Evolutionary conservation across 345 rosid species (phyloP), one percentile per base, ranked within the genome.

Genomic region (Balakata baccata): DNA sequence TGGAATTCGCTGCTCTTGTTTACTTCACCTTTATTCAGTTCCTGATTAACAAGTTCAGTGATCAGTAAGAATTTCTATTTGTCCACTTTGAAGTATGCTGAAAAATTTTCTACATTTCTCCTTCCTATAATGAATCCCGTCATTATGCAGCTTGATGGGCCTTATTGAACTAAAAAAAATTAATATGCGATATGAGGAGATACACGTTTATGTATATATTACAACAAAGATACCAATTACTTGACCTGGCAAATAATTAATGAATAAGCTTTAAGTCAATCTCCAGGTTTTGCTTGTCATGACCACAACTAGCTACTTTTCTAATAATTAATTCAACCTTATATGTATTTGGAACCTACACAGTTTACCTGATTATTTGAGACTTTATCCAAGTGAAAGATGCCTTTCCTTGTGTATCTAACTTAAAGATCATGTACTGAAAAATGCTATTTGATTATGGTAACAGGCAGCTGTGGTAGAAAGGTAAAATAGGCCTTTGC

Each of bases 401-500:
- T 12, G 2, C 34, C 34, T 29, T 17, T 9, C 43, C 47, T 43
- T 43, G 12, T 64, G 37, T 39, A 3, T 34, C 11, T 72, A 45
- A 51, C 54, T n/a, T 39, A 14, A 39, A 7, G 14, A 47, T 13
- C 29, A 41, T 50, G 12, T 63, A 5, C 52, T 25, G 39, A 80
- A 52, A 29, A 34, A 57, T 37, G 25, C 20, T 14, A 25, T 18
- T 72, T 7, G 14, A 34, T 76, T 51, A 29, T 65, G 37, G 70
- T 67, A 22, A 46, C 87, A 92, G 99, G 98, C 96, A 60, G 64
- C 76, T 12, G 76, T 92, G 22, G 85, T 84, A 68, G 96, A 89
- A 86, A 91, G 83, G 60, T 81, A 88, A 1, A 80, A 79, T 51
- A 86, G 96, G 74, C 91, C 97, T 13, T 75, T 95, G 83, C 98